These are phyloP conservation scores for Umbelopsis vinacea DNA, from an alignment of 192 early-diverging fungal species.

Conservation along the genomic window DNA sequence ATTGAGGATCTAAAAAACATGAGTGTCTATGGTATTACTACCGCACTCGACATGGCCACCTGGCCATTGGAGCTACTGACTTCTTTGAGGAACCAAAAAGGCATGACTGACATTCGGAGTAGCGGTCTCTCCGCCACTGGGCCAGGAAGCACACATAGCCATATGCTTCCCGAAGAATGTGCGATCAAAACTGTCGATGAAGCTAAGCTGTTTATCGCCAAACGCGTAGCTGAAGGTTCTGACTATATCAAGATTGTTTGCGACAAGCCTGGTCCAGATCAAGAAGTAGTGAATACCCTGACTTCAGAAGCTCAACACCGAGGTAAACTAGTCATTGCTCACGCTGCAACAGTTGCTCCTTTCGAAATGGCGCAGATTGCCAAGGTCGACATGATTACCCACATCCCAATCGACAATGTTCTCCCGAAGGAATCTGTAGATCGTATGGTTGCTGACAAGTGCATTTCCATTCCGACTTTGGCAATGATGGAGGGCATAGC, in stretches of 20 bases:
- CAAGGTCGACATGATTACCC: conserved; percentile 6
- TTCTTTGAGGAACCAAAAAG: neutral
- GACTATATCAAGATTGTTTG: conserved; percentile 18
- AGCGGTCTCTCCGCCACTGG: neutral
- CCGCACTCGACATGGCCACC: conserved; percentile 15
- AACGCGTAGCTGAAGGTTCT: neutral
- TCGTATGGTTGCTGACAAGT: neutral
- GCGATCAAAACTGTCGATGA: neutral
- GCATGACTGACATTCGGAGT: conserved; percentile 4
- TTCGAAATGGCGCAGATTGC: conserved; percentile 10
- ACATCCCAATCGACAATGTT: neutral
- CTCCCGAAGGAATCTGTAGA: neutral
- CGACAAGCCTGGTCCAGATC: conserved; percentile 8
- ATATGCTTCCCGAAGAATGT: conserved; percentile 4
- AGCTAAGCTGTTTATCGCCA: neutral
- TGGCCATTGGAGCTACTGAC: neutral
- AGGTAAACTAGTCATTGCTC: neutral
- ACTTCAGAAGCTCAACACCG: neutral
- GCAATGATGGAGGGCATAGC: conserved; percentile 10
- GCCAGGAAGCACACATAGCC: neutral
- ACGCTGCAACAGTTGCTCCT: neutral
- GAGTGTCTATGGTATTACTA: neutral
- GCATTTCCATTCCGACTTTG: neutral
- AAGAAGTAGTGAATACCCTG: neutral
- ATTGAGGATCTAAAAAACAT: neutral